Conservation (phyloP, 2,329 filamentous ascomycete genomes). For the Claviceps capensis region DNA sequence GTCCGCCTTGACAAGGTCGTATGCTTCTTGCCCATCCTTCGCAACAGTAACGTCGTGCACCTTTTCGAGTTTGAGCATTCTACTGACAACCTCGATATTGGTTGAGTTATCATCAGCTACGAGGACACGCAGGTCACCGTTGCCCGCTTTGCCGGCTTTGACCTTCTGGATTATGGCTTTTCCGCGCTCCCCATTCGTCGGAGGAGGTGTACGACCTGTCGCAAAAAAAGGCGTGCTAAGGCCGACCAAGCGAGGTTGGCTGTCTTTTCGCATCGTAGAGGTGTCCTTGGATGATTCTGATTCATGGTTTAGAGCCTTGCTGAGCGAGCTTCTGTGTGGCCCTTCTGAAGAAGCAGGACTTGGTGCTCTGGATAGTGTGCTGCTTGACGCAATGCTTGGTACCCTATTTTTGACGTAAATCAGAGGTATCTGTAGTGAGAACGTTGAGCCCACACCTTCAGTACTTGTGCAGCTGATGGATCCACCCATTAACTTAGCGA, state of each 20-base stretch:
- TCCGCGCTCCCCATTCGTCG: constrained; percentile 39
- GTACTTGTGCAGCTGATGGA: constrained; percentile 58
- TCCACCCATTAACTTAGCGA: constrained; percentile 73
- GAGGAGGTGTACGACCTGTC: constrained; percentile 21
- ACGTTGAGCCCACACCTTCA: constrained; percentile 61
- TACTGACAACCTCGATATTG: constrained; percentile 44
- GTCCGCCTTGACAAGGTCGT: constrained; percentile 69
- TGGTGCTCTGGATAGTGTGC: constrained; percentile 32
- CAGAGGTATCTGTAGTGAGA: constrained; percentile 71
- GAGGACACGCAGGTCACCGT: constrained; percentile 60
- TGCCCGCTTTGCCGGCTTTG: constrained; percentile 30
- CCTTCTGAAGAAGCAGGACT: constrained; percentile 30
- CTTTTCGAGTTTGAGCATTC: constrained; percentile 60
- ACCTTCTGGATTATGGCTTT: constrained; percentile 51
- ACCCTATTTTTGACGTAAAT: constrained; percentile 53
- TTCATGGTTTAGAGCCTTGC: constrained; percentile 11
- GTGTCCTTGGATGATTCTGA: constrained; percentile 6
- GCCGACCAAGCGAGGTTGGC: constrained; percentile 68
- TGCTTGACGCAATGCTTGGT: constrained; percentile 42
- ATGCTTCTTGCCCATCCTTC: constrained; percentile 75
- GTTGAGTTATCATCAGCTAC: constrained; percentile 62
- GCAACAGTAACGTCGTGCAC: constrained; percentile 83
- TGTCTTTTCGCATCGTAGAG: constrained; percentile 9
- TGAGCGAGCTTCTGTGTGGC: constrained; percentile 17
- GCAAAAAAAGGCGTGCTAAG: constrained; percentile 73